Evolutionary conservation across 2,329 filamentous ascomycete genomes (phyloP).

Genomic region (Corynespora cassiicola): DNA sequence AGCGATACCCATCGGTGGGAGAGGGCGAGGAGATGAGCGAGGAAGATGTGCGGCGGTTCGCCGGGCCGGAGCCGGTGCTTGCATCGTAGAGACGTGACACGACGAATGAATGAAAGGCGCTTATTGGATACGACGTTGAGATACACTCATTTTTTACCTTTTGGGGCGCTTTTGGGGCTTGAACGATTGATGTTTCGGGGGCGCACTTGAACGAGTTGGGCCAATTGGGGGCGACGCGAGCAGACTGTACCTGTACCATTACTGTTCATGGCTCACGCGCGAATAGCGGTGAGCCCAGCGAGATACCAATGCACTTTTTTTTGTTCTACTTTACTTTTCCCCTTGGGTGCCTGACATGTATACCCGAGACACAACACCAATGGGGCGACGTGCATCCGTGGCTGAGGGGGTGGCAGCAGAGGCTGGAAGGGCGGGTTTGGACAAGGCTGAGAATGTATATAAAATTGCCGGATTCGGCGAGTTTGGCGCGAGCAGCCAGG

Average conservation of each 20-base stretch:
- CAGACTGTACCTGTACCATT: constrained; percentile 7
- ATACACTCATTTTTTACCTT: constrained; percentile 12
- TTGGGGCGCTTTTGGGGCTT: constrained; percentile 2
- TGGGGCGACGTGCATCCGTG: too few relatives aligned
- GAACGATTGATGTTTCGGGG: neutral
- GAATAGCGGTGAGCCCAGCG: constrained; percentile 4
- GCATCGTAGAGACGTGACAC: constrained; percentile 22
- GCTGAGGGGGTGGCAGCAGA: constrained; percentile 3
- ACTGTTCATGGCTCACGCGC: neutral
- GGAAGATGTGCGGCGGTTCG: constrained; percentile 34
- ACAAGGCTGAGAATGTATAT: constrained; percentile 5
- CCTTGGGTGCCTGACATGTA: neutral
- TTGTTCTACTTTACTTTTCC: neutral
- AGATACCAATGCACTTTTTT: constrained; percentile 11
- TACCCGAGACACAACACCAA: too few relatives aligned
- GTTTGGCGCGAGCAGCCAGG: neutral
- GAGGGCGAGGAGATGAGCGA: constrained; percentile 49
- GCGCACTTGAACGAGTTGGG: constrained; percentile 5
- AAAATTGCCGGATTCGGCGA: constrained; percentile 1
- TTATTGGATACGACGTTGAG: constrained; percentile 9
- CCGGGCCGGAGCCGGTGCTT: constrained; percentile 32
- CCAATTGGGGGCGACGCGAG: constrained; percentile 2
- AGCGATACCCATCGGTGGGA: constrained; percentile 48
- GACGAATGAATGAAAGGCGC: constrained; percentile 10
- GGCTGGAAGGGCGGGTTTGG: neutral